These are phyloP conservation scores for Aspergillus campestris DNA, from an alignment of 495 filamentous ascomycete genomes.

Conservation along the genomic window DNA sequence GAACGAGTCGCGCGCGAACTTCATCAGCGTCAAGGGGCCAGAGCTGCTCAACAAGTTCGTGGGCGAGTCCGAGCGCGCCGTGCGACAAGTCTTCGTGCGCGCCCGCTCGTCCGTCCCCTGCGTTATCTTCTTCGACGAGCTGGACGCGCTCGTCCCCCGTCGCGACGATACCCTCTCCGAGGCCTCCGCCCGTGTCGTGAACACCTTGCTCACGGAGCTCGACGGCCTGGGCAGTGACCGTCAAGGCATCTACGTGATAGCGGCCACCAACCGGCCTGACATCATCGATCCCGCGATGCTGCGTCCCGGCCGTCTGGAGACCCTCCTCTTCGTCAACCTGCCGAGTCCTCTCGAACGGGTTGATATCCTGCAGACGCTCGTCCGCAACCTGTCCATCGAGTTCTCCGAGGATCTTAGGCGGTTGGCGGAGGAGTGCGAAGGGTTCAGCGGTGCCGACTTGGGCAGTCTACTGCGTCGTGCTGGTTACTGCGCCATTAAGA, in stretches of 20 bases:
- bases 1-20: conserved; percentile 91
- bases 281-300: conserved; percentile 96
- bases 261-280: conserved; percentile 90
- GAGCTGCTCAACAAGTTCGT: conserved; percentile 94
- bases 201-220: conserved; percentile 92
- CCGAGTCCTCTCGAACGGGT: conserved; percentile 71
- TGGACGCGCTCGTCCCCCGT: conserved; percentile 83
- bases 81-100: conserved; percentile 85
- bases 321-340: conserved; percentile 81
- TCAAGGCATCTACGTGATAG: conserved; percentile 86
- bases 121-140: conserved; percentile 96
- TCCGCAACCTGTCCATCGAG: conserved; percentile 52
- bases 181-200: conserved; percentile 81
- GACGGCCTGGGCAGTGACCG: conserved; percentile 73
- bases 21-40: conserved; percentile 95
- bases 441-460: conserved; percentile 87
- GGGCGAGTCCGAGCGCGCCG: conserved; percentile 86
- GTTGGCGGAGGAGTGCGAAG: conserved; percentile 68
- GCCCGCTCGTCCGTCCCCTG: conserved; percentile 82
- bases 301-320: conserved; percentile 83
- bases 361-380: conserved; percentile 74
- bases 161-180: conserved; percentile 77
- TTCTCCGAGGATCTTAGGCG: conserved; percentile 36
- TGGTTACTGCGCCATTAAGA: conserved; percentile 64
- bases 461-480: conserved; percentile 68